Evolutionary conservation across 2,329 filamentous ascomycete species (phyloP).

Genomic region (Venturia aucupariae): DNA sequence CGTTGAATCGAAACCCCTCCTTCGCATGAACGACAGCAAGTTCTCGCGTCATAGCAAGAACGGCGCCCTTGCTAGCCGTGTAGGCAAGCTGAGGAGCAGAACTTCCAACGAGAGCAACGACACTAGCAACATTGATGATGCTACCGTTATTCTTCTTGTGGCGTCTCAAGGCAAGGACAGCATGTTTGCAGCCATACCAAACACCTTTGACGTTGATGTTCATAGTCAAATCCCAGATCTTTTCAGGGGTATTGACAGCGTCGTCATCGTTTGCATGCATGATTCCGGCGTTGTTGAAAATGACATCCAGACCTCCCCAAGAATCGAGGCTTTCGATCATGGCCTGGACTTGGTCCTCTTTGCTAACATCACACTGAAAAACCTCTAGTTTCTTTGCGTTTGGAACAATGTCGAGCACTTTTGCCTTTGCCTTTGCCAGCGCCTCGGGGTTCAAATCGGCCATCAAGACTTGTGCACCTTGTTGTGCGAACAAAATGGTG

Average conservation of each 20-base stretch:
- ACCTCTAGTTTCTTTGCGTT: conserved; percentile 52
- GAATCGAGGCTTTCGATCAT: conserved; percentile 66
- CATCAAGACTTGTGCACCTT: conserved; percentile 80
- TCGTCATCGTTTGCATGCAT: conserved; percentile 66
- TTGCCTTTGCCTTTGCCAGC: conserved; percentile 65
- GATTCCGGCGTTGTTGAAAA: conserved; percentile 97
- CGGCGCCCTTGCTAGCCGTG: conserved; percentile 88
- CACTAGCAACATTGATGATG: conserved; percentile 87
- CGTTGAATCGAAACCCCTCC: conserved; percentile 85
- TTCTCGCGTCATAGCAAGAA: conserved; percentile 81
- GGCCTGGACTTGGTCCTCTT: conserved; percentile 67
- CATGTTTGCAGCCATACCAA: conserved; percentile 94
- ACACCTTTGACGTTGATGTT: conserved; percentile 96
- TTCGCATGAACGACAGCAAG: conserved; percentile 85
- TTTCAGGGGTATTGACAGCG: conserved; percentile 75
- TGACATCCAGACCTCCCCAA: conserved; percentile 82
- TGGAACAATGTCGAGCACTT: conserved; percentile 65
- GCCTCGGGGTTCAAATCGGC: conserved; percentile 73
- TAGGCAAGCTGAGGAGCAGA: conserved; percentile 87
- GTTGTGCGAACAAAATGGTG: conserved; percentile 76
- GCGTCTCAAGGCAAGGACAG: conserved; percentile 69
- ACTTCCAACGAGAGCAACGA: conserved; percentile 78
- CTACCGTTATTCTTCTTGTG: conserved; percentile 70
- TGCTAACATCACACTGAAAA: conserved; percentile 68
- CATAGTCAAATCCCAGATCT: conserved; percentile 89